Percentiles rank a stretch among this genome's conserved stretches.
Evolutionary conservation across 345 rosid genomes (phyloP).

Genomic region (Eucalyptus tenuipes): DNA sequence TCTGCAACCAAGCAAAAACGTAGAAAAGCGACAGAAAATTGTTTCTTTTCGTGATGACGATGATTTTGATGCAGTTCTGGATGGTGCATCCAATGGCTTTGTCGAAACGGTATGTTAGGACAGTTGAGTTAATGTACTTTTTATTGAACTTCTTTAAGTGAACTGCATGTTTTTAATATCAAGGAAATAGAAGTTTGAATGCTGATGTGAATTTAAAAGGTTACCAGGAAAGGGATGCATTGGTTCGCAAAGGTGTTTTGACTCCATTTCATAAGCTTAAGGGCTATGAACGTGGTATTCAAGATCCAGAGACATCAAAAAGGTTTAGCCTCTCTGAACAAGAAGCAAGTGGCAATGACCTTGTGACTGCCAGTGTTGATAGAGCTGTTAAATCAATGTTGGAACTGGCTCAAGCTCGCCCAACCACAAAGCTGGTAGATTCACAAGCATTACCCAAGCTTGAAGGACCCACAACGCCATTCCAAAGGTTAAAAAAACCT

Average conservation of each 20-base stretch:
- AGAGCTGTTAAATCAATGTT: slow-evolving; percentile 52
- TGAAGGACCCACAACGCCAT: slow-evolving; percentile 64
- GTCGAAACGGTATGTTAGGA: slow-evolving; percentile 64
- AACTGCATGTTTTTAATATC: not conserved
- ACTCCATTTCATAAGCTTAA: slow-evolving; percentile 94
- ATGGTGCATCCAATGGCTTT: slow-evolving; percentile 81
- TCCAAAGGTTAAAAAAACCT: slow-evolving; percentile 61
- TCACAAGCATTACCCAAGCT: slow-evolving; percentile 65
- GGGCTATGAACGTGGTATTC: slow-evolving; percentile 84
- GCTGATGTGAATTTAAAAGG: not conserved
- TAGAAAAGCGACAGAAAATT: slow-evolving; percentile 36
- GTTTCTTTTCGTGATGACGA: slow-evolving; percentile 62
- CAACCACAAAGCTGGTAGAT: slow-evolving; percentile 75
- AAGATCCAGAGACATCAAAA: slow-evolving; percentile 46
- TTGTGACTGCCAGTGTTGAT: slow-evolving; percentile 39
- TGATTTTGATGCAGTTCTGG: slow-evolving; percentile 82
- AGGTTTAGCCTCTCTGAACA: slow-evolving; percentile 12
- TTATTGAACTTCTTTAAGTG: not conserved
- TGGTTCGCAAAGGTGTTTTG: slow-evolving; percentile 88
- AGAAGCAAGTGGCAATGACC: slow-evolving; percentile 26
- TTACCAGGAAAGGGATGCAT: slow-evolving; percentile 89
- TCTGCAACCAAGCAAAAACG: slow-evolving; percentile 21
- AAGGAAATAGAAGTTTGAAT: not conserved
- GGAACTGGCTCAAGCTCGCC: slow-evolving; percentile 74
- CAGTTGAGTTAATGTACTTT: not conserved